A percentile compares a stretch with the other conserved stretches of the same genome.
phyloP scores from a whole-genome alignment of 176 grass and related monocot species.

The Otatea glauca region DNA sequence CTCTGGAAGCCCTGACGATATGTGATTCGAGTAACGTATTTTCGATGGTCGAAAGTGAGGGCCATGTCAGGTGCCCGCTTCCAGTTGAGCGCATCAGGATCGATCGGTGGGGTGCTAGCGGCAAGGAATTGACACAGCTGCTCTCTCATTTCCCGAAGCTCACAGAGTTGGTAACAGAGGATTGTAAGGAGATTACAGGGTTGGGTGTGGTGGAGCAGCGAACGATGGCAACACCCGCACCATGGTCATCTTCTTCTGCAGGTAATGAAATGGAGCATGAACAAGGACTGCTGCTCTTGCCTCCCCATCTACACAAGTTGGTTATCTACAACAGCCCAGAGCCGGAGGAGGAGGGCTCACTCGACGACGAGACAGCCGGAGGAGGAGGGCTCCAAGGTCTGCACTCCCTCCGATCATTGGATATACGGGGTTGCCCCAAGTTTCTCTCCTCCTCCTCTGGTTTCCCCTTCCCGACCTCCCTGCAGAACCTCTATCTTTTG shows the following conservation, averaged over 20 bases:
- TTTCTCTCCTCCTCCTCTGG: neutral
- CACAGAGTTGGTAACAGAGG: accelerated
- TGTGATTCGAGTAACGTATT: accelerated
- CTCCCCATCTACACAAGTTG: neutral
- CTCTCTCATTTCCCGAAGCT: neutral
- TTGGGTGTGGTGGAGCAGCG: neutral
- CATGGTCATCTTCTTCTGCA: neutral
- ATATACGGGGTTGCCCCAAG: accelerated
- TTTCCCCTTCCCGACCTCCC: neutral
- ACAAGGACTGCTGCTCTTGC: neutral
- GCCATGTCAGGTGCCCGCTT: neutral
- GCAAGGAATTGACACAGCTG: neutral
- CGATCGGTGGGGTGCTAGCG: accelerated
- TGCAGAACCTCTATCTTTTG: accelerated
- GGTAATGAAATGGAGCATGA: neutral
- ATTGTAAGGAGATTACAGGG: neutral
- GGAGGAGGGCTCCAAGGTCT: neutral
- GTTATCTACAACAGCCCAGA: accelerated
- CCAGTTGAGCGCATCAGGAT: accelerated
- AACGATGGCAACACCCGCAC: too few species aligned
- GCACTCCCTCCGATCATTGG: neutral
- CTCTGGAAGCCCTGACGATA: accelerated
- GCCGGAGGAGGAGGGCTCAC: neutral
- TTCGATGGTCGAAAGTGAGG: neutral
- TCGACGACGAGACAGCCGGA: too few species aligned